These are phyloP conservation scores for Pleurotus tuber-regium DNA, from an alignment of 768 basidiomycete species.

Conservation along the genomic window DNA sequence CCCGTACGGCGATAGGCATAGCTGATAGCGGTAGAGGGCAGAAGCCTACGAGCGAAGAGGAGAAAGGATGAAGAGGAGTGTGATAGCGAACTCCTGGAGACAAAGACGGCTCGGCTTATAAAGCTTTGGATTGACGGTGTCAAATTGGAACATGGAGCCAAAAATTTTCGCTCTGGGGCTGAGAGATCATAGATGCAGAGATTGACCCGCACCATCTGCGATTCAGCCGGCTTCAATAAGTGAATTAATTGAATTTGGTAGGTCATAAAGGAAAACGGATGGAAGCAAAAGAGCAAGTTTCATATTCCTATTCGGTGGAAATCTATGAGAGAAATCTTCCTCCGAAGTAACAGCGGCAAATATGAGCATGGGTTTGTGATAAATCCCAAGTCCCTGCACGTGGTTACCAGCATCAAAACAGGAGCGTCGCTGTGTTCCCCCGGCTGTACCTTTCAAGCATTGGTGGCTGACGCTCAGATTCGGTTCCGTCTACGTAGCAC, in stretches of 20 bases:
- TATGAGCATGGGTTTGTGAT: not conserved
- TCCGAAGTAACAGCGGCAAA: constrained; percentile 9
- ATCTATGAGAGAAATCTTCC: constrained; percentile 9
- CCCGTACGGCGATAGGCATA: constrained; percentile 25
- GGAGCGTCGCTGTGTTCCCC: not conserved
- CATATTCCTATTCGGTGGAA: constrained; percentile 1
- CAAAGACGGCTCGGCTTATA: constrained; percentile 9
- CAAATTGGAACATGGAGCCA: constrained; percentile 7
- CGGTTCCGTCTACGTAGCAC: not conserved
- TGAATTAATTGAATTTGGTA: not conserved
- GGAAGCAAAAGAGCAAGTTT: not conserved
- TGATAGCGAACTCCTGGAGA: constrained; percentile 7
- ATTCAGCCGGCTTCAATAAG: constrained; percentile 5
- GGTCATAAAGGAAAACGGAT: constrained; percentile 8
- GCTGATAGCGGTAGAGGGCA: constrained; percentile 9
- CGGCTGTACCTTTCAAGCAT: constrained; percentile 5
- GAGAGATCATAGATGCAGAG: not conserved
- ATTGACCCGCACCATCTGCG: constrained; percentile 5
- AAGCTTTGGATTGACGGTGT: not conserved
- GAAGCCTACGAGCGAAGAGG: constrained; percentile 1
- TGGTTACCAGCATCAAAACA: constrained; percentile 5
- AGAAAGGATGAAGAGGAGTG: constrained; percentile 1
- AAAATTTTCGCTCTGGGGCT: not conserved
- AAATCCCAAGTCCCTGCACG: constrained; percentile 6
- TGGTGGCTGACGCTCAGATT: not conserved